Conservation (phyloP, 345 rosid genomes). For the Aegle marmelos region DNA sequence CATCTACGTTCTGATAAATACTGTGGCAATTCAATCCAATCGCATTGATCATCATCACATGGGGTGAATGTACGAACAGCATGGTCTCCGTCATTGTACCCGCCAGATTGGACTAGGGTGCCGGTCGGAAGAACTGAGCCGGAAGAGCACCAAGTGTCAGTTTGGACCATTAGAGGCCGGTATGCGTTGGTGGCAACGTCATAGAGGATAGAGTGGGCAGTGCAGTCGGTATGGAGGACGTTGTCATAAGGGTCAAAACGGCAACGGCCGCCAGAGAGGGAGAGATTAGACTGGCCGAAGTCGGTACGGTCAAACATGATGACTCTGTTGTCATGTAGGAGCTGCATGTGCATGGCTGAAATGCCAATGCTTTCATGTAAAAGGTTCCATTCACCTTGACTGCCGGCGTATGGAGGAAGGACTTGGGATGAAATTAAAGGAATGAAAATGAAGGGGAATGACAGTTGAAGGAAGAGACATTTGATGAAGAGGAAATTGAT, state of each 20-base stretch:
- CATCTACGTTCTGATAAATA: slow-evolving; percentile 62
- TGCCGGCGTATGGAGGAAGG: not conserved
- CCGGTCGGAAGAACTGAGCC: slow-evolving; percentile 67
- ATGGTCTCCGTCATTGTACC: slow-evolving; percentile 67
- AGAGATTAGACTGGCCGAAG: slow-evolving; percentile 67
- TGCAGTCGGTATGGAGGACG: slow-evolving; percentile 52
- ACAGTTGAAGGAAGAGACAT: slow-evolving; percentile 22
- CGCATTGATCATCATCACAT: slow-evolving; percentile 42
- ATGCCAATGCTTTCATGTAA: slow-evolving; percentile 66
- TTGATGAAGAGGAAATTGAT: slow-evolving; percentile 7
- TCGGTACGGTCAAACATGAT: slow-evolving; percentile 81
- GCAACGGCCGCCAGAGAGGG: slow-evolving; percentile 50
- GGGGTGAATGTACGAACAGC: slow-evolving; percentile 53
- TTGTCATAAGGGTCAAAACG: slow-evolving; percentile 41
- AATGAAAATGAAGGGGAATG: slow-evolving; percentile 8
- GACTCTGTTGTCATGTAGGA: slow-evolving; percentile 65
- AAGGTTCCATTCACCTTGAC: slow-evolving; percentile 48
- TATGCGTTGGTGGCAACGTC: slow-evolving; percentile 46
- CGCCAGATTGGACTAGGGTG: slow-evolving; percentile 76
- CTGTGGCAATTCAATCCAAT: slow-evolving; percentile 63
- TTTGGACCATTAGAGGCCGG: slow-evolving; percentile 61
- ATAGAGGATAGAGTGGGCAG: slow-evolving; percentile 80
- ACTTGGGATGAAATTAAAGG: not conserved
- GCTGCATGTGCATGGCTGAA: slow-evolving; percentile 96
- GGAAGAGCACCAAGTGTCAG: slow-evolving; percentile 91